phyloP scores from a whole-genome alignment of 306 rosid species.

The Prinsepia uniflora region DNA sequence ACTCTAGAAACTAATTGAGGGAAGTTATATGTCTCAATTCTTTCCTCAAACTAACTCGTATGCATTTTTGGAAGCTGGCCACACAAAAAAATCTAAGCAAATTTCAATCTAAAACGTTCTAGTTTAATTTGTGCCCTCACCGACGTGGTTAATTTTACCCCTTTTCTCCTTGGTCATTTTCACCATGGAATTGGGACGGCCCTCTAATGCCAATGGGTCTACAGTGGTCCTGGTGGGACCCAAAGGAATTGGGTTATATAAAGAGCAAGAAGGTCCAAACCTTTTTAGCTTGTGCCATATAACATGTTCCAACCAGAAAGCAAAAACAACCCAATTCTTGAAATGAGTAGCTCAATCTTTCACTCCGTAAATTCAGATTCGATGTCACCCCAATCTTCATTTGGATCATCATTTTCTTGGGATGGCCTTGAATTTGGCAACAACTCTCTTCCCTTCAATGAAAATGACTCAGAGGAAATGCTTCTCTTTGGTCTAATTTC shows the following conservation, averaged over 20 bases:
- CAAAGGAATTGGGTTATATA: background rate
- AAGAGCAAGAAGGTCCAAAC: background rate
- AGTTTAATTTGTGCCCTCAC: too few relatives aligned
- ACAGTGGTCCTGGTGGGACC: background rate
- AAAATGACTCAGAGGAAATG: conserved; percentile 90
- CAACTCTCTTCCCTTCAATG: conserved; percentile 70
- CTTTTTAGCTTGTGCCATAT: background rate
- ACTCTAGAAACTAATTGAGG: too few relatives aligned
- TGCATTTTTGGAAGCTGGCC: too few relatives aligned
- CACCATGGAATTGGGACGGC: background rate
- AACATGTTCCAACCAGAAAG: background rate
- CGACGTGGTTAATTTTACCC: too few relatives aligned
- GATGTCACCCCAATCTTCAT: conserved; percentile 52
- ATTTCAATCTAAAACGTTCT: too few relatives aligned
- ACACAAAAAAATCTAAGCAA: too few relatives aligned
- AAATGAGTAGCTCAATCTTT: conserved; percentile 44
- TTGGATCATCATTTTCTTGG: conserved; percentile 49
- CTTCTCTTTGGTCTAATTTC: conserved; percentile 69
- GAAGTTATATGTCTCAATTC: too few relatives aligned
- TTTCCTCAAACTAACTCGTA: too few relatives aligned
- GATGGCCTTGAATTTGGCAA: conserved; percentile 22
- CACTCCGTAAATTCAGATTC: conserved; percentile 40
- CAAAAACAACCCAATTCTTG: conserved; percentile 10
- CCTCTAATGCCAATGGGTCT: too few relatives aligned
- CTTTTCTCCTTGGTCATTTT: background rate